phyloP scores from a whole-genome alignment of 345 rosid species.

The Eucalyptus polybractea region DNA sequence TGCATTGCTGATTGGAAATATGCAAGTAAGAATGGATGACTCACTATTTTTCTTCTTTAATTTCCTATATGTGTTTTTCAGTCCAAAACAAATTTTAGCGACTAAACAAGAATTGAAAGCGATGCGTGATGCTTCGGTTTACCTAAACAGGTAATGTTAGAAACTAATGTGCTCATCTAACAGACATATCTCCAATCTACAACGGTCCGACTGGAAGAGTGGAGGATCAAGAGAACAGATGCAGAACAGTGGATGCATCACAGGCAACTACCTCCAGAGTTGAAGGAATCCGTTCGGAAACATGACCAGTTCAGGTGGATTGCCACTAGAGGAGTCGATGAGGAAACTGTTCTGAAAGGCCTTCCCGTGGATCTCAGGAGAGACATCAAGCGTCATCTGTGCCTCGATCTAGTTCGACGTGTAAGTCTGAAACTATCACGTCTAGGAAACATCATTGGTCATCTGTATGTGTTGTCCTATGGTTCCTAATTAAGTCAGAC shows the following conservation, averaged over 20 bases:
- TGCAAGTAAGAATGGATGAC: constrained; percentile 47
- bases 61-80: neutral
- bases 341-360: constrained; percentile 62
- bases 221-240: constrained; percentile 90
- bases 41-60: neutral
- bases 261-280: constrained; percentile 65
- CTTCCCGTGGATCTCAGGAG: constrained; percentile 77
- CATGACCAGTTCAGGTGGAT: constrained; percentile 84
- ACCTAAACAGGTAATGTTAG: neutral
- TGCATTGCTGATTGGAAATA: constrained; percentile 87
- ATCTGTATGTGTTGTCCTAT: neutral
- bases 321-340: constrained; percentile 85
- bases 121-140: neutral
- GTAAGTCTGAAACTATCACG: constrained; percentile 25
- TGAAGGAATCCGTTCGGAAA: constrained; percentile 57
- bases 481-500: neutral
- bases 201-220: constrained; percentile 70
- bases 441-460: neutral
- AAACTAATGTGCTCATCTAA: neutral
- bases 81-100: too few species aligned
- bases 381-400: constrained; percentile 86
- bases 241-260: constrained; percentile 96
- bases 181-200: constrained; percentile 84
- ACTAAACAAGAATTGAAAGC: neutral
- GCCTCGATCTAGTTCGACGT: constrained; percentile 79